phyloP scores from a whole-genome alignment of 78 protist genomes.

The Dictyostelium intermedium region DNA sequence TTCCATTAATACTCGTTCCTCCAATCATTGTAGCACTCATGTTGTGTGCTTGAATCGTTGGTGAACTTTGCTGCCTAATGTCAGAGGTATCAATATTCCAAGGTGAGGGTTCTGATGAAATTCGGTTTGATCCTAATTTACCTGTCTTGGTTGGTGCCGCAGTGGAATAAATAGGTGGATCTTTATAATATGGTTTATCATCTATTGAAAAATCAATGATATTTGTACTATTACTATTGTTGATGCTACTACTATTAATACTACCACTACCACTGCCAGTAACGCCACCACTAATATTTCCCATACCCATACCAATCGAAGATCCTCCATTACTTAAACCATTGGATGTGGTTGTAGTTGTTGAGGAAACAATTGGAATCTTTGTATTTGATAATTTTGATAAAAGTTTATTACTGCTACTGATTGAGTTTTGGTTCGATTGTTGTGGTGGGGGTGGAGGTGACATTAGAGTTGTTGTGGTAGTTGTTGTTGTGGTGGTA shows the following conservation, averaged over 20 bases:
- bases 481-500: slow-evolving; percentile 13
- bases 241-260: background rate
- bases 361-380: background rate
- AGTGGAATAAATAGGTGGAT: slow-evolving; percentile 26
- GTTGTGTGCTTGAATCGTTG: slow-evolving; percentile 10
- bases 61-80: slow-evolving; percentile 14
- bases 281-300: too few species aligned
- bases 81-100: slow-evolving; percentile 35
- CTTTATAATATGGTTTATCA: slow-evolving; percentile 39
- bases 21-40: background rate
- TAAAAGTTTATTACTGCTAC: background rate
- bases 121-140: background rate
- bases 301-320: background rate
- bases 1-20: background rate
- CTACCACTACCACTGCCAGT: background rate
- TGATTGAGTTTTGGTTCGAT: background rate
- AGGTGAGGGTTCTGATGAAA: slow-evolving; percentile 29
- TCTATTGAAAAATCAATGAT: slow-evolving; percentile 20
- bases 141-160: background rate
- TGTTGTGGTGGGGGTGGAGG: background rate
- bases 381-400: background rate
- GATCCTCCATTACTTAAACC: background rate
- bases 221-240: background rate
- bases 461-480: slow-evolving; percentile 5
- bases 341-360: background rate